A percentile compares a stretch with the other conserved stretches of the same genome.
Conservation (phyloP, 2,329 filamentous ascomycete genomes). For the Penicillium nordicum region DNA sequence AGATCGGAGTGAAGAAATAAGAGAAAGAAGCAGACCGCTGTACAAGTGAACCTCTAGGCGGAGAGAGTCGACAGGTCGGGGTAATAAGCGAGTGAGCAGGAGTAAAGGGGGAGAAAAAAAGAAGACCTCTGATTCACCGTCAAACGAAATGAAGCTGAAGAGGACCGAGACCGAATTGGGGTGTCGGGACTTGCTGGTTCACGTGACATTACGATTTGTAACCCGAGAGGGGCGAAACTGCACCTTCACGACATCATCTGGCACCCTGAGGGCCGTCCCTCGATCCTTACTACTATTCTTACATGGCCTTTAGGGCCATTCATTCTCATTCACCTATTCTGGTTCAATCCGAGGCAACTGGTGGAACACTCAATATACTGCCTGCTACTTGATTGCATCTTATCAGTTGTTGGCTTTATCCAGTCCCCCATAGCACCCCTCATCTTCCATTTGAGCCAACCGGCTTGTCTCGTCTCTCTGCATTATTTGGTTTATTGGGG, state of each 20-base stretch:
- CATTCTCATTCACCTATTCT: constrained; percentile 12
- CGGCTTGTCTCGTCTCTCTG: neutral
- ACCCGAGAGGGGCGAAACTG: constrained; percentile 9
- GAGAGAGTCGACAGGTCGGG: neutral
- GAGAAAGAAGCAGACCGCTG: constrained; percentile 11
- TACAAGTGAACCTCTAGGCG: neutral
- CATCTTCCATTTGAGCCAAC: neutral
- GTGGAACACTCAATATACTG: constrained; percentile 9
- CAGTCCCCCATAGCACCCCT: constrained; percentile 2
- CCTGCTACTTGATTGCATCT: constrained; percentile 11
- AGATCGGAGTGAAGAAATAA: neutral
- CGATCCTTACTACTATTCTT: constrained; percentile 20
- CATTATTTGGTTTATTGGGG: neutral
- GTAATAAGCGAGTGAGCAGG: neutral
- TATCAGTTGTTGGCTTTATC: constrained; percentile 11
- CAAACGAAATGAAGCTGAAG: constrained; percentile 14
- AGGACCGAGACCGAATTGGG: constrained; percentile 6
- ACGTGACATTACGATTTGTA: constrained; percentile 10
- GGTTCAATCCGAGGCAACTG: neutral
- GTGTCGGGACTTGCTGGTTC: constrained; percentile 1
- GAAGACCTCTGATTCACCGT: constrained; percentile 1
- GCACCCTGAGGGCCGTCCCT: constrained; percentile 15
- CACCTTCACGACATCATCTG: constrained; percentile 6
- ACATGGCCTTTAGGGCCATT: constrained; percentile 22
- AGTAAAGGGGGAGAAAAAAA: neutral